phyloP scores from a whole-genome alignment of 495 filamentous ascomycete genomes.

The Penicillium diatomitis region DNA sequence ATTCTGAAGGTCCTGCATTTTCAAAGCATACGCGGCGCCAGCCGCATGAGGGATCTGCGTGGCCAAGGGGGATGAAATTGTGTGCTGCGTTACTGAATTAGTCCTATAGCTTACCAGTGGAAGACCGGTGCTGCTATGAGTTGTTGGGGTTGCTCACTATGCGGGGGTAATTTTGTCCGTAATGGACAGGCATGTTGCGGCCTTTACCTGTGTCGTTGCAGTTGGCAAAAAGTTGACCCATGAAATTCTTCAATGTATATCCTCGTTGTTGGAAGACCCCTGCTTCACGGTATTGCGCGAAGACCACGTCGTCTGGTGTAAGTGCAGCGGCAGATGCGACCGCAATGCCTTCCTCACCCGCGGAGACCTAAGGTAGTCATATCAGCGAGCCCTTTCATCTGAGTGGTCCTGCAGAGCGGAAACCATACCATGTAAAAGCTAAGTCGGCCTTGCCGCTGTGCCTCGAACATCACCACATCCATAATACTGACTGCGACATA shows the following conservation, averaged over 20 bases:
- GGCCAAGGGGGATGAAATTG: constrained; percentile 85
- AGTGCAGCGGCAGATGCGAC: constrained; percentile 80
- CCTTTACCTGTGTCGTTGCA: constrained; percentile 69
- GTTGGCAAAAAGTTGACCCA: constrained; percentile 94
- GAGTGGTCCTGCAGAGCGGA: neutral
- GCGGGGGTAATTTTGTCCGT: constrained; percentile 73
- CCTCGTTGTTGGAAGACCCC: constrained; percentile 86
- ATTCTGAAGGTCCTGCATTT: constrained; percentile 70
- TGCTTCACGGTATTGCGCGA: constrained; percentile 90
- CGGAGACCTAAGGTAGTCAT: constrained; percentile 50
- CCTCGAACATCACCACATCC: constrained; percentile 92
- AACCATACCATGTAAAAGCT: constrained; percentile 88
- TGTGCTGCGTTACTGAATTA: constrained; percentile 48
- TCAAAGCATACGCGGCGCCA: constrained; percentile 89
- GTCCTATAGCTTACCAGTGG: neutral
- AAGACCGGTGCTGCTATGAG: too few relatives aligned
- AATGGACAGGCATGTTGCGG: constrained; percentile 97
- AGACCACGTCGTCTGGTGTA: constrained; percentile 75
- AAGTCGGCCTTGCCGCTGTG: constrained; percentile 68
- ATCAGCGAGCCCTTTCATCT: neutral
- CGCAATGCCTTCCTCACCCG: constrained; percentile 90
- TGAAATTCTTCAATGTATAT: constrained; percentile 78
- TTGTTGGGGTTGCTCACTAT: constrained; percentile 45
- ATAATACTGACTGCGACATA: constrained; percentile 62
- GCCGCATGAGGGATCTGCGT: constrained; percentile 95